Evolutionary conservation across 2,329 filamentous ascomycete species (phyloP), one percentile per base, ranked within the genome.

Genomic region (Neofusicoccum sp.): DNA sequence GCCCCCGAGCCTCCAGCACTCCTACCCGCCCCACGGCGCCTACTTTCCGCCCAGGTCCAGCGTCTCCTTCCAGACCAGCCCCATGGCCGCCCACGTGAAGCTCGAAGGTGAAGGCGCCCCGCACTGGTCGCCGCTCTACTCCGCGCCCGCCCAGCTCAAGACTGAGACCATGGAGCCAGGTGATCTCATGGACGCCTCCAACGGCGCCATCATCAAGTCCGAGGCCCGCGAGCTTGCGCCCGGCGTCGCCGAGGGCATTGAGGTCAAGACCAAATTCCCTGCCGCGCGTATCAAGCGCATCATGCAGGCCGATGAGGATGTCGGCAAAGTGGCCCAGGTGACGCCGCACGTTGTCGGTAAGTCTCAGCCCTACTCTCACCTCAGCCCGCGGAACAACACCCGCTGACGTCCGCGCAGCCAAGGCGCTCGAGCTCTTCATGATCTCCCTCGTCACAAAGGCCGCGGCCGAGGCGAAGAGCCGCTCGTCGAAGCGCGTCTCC

Each of bases 241-340:
- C 45, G 70, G 71, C 45, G 72, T 76, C 50, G 73, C 74, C 59
- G 77, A 87, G 79, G 76, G 85, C 76, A 79, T 97, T 79, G 77
- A 92, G 47, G 92, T 99, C 70, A 91, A 87, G 77, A 98, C 94
- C 37, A 97, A 97, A 72, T 99, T 99, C 72, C 95, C 95, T 1
- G 96, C 96, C 36, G 95, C 95, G 12, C 86, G 95, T 66, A 99
- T 99, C 81, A 99, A 99, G 83, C 88, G 95, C 58, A 98, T 99
- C 72, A 98, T 99, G 95, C 95, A 99, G 79, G 94, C 94, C 9
- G 95, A 99, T 73, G 95, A 99, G 74, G 95, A 99, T 75, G 93
- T 99, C 0, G 95, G 95, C 66, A 99, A 99, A 79, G 95, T 99
- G 8, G 93, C 95, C 3, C 95, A 99, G 78, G 95, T 98, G 66